Conservation (phyloP, 139 green algal genomes). For the Chlorella vulgaris region DNA sequence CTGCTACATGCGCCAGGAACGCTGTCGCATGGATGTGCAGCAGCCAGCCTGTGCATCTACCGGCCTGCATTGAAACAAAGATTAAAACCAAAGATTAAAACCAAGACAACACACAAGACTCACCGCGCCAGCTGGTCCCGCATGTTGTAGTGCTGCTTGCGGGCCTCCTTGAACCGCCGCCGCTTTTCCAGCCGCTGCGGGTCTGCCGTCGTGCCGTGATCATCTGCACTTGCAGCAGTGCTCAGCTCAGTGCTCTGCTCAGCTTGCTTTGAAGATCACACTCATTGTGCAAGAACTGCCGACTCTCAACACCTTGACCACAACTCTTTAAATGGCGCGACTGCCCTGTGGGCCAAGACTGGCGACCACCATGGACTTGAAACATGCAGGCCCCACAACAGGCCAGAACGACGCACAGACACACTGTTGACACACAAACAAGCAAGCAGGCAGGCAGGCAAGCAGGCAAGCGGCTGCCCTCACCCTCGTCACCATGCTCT, state of each 20-base stretch:
- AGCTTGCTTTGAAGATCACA: background rate
- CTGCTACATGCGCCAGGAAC: no score
- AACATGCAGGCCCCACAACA: no score
- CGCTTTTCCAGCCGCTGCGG: conserved; percentile 39
- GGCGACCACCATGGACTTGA: background rate
- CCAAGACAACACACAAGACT: no score
- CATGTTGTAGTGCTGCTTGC: conserved; percentile 51
- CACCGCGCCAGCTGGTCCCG: conserved; percentile 26
- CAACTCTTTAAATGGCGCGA: background rate
- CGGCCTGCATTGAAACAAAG: no score
- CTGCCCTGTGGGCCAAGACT: background rate
- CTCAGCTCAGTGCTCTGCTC: background rate
- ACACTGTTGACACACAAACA: no score
- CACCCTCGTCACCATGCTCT: background rate
- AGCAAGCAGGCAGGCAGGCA: no score
- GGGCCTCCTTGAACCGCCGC: conserved; percentile 41
- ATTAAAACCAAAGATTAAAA: no score
- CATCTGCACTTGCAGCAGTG: background rate
- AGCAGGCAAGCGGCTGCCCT: background rate
- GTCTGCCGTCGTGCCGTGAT: background rate
- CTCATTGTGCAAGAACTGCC: no score
- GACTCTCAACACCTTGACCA: no score
- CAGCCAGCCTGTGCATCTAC: background rate
- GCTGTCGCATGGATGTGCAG: no score
- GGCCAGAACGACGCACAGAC: no score